These are phyloP conservation scores for Rutidosis leptorrhynchoides DNA, from an alignment of 129 eudicot species.

Conservation along the genomic window DNA sequence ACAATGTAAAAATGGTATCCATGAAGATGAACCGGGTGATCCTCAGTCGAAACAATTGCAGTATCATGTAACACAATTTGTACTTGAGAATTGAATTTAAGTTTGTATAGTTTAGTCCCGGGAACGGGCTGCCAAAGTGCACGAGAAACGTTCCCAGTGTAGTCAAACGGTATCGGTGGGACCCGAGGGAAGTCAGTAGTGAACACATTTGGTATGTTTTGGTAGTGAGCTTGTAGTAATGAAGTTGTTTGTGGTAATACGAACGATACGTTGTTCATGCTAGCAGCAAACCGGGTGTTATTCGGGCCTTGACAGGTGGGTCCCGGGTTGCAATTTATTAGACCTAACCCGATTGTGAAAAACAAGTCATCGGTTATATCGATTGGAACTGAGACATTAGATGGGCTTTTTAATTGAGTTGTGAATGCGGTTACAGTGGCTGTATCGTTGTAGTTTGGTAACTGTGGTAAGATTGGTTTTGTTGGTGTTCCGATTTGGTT, in stretches of 20 bases:
- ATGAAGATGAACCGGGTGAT: slow-evolving; percentile 15
- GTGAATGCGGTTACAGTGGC: slow-evolving; percentile 45
- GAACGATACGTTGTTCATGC: slow-evolving; percentile 60
- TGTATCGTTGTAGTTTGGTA: slow-evolving; percentile 60
- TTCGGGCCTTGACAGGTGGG: slow-evolving; percentile 62
- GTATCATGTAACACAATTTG: slow-evolving; percentile 16
- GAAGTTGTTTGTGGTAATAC: slow-evolving; percentile 42
- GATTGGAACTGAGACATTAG: slow-evolving; percentile 36
- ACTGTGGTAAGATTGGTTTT: slow-evolving; percentile 38
- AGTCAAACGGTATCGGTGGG: slow-evolving; percentile 53
- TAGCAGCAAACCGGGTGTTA: slow-evolving; percentile 56
- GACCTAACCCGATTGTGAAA: slow-evolving; percentile 51
- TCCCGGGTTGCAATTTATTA: slow-evolving; percentile 51
- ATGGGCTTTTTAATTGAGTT: slow-evolving; percentile 38
- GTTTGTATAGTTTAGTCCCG: slow-evolving; percentile 46
- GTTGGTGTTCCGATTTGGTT: neutral
- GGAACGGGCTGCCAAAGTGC: slow-evolving; percentile 47
- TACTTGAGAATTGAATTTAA: slow-evolving; percentile 40
- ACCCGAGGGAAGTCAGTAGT: slow-evolving; percentile 50
- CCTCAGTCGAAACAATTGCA: slow-evolving; percentile 1
- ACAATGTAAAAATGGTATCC: slow-evolving; percentile 7
- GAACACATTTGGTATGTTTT: slow-evolving; percentile 44
- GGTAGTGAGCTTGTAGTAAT: slow-evolving; percentile 51
- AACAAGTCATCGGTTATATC: slow-evolving; percentile 43
- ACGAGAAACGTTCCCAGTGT: slow-evolving; percentile 55